Conservation (phyloP, 345 rosid genomes). For the Linum trigynum region DNA sequence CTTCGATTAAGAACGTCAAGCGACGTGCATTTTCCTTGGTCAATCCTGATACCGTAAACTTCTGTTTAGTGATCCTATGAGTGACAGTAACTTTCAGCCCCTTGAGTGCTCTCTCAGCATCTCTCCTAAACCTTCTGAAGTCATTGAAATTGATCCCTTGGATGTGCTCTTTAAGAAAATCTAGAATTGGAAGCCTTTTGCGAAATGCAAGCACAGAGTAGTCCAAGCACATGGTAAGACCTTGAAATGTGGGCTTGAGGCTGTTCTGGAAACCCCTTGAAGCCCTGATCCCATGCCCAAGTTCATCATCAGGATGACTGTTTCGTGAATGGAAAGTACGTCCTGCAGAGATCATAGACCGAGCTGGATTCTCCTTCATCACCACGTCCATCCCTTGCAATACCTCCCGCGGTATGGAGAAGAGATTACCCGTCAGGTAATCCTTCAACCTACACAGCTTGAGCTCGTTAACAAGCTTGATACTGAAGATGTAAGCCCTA, state of each 20-base stretch:
- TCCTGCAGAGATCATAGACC: conserved; percentile 54
- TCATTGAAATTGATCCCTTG: conserved; percentile 17
- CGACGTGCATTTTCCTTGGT: conserved; percentile 30
- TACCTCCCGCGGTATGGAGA: conserved; percentile 51
- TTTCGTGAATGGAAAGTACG: conserved; percentile 42
- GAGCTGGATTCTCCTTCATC: conserved; percentile 76
- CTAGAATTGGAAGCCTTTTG: conserved; percentile 46
- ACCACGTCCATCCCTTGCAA: conserved; percentile 87
- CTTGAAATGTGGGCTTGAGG: conserved; percentile 68
- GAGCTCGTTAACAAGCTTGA: conserved; percentile 60
- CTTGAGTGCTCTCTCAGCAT: conserved; percentile 37
- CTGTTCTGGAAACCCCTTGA: conserved; percentile 65
- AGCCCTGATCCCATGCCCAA: conserved; percentile 50
- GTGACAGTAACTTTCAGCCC: conserved; percentile 56
- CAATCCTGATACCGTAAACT: conserved; percentile 41
- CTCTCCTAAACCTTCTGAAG: conserved; percentile 17
- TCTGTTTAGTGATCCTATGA: conserved; percentile 58
- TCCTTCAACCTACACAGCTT: conserved; percentile 48
- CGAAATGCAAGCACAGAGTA: conserved; percentile 67
- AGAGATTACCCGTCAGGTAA: conserved; percentile 33
- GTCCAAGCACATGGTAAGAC: conserved; percentile 62
- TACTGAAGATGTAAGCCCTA: conserved; percentile 26
- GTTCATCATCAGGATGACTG: conserved; percentile 25
- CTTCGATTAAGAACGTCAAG: conserved; percentile 33
- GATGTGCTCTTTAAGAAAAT: conserved; percentile 44